Percentiles rank a stretch among this genome's conserved stretches.
These are phyloP conservation scores for Chamaecrista fasciculata DNA, from an alignment of 306 rosid species.

Conservation along the genomic window DNA sequence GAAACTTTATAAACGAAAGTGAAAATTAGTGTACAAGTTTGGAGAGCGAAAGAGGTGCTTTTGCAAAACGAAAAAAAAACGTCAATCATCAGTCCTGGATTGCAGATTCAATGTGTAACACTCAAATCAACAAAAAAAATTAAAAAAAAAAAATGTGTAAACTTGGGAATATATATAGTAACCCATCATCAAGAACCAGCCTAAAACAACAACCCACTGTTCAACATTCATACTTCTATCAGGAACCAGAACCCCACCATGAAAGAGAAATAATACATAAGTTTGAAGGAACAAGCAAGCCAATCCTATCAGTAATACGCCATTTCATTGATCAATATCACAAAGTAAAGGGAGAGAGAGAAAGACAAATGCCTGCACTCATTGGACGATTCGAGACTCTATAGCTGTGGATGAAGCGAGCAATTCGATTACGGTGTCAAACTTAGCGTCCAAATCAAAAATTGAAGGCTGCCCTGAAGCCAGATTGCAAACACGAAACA, in stretches of 20 bases:
- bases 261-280: background rate
- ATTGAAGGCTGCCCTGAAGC: background rate
- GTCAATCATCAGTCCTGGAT: background rate
- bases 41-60: too few relatives aligned
- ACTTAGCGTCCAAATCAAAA: background rate
- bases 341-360: background rate
- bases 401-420: background rate
- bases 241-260: background rate
- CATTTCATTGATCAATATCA: background rate
- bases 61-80: too few relatives aligned
- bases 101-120: slow-evolving; percentile 1
- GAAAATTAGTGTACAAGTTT: too few relatives aligned
- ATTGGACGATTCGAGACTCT: background rate
- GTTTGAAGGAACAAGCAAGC: background rate
- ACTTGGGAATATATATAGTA: background rate
- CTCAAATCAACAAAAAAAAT: background rate
- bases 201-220: background rate
- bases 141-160: background rate
- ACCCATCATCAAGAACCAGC: background rate
- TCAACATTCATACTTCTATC: background rate
- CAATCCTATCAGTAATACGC: background rate
- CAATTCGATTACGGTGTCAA: background rate
- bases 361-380: background rate
- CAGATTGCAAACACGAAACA: background rate
- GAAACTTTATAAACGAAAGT: too few relatives aligned